Percentiles rank a stretch among this genome's conserved stretches.
phyloP scores from a whole-genome alignment of 2,329 filamentous ascomycete genomes.

The Fusarium sarcochroum region DNA sequence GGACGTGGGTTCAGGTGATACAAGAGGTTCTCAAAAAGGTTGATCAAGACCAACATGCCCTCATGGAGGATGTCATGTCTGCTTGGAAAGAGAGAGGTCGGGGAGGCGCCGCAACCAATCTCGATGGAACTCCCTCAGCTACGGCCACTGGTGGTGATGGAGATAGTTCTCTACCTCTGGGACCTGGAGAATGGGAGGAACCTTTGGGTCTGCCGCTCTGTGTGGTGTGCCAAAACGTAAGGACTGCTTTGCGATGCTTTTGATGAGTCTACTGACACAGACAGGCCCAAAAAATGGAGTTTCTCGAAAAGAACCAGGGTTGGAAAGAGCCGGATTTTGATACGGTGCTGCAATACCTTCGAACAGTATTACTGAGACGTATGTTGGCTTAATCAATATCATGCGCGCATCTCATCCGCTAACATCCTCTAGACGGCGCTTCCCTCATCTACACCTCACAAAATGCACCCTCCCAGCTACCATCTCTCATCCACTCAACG shows the following conservation, averaged over 20 bases:
- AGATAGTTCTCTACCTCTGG: constrained; percentile 81
- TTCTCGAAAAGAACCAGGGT: constrained; percentile 86
- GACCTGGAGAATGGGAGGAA: constrained; percentile 94
- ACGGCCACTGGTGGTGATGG: constrained; percentile 68
- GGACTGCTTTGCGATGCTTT: constrained; percentile 47
- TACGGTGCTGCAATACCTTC: constrained; percentile 91
- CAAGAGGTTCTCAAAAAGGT: constrained; percentile 81
- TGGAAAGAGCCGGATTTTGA: constrained; percentile 99
- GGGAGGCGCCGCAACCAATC: constrained; percentile 71
- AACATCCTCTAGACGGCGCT: constrained; percentile 74
- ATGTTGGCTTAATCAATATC: constrained; percentile 29
- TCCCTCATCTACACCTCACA: constrained; percentile 89
- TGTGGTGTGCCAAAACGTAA: constrained; percentile 95
- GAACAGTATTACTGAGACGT: constrained; percentile 91
- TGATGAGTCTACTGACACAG: constrained; percentile 41
- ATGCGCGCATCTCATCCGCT: constrained; percentile 23
- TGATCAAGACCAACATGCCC: constrained; percentile 81
- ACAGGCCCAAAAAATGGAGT: constrained; percentile 89
- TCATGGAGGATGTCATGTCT: constrained; percentile 88
- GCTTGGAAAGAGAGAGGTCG: constrained; percentile 83
- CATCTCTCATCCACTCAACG: constrained; percentile 85
- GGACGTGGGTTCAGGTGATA: constrained; percentile 90
- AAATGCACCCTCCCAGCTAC: constrained; percentile 81
- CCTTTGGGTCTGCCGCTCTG: constrained; percentile 88
- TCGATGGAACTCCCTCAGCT: constrained; percentile 73